Evolutionary conservation across 768 basidiomycete species (phyloP), one percentile per base, ranked within the genome.

Genomic region (Arthromyces matolae): DNA sequence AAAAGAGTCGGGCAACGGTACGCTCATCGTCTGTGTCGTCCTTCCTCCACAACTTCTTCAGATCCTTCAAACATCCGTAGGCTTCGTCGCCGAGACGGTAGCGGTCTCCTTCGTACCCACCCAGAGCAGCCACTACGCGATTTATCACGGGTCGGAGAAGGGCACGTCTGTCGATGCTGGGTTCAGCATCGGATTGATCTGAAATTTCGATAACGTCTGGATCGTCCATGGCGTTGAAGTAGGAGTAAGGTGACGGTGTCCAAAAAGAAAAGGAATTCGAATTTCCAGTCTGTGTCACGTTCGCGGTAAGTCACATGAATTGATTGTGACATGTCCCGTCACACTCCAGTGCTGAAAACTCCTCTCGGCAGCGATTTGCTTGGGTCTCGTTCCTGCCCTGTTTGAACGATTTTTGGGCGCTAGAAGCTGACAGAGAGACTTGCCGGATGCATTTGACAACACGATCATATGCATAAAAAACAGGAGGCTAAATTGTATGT

Each of bases 21-120:
- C 96, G 81, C 62, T 94, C 93, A 63, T 98, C 95, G 66, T 99
- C 96, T 0, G 85, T 86, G 60, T 98, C 96, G 65, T 99, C 96
- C 65, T 91, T 88, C 42, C 94, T 71, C 96, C 95, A 98, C 40
- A 95, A 78, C 57, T 84, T 89, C 71, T 98, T 98, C 51, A 99
- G 74, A 64, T 98, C 96, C 58, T 90, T 89, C 56, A 99, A 65
- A 66, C 93, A 95, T 2, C 87, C 87, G 50, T 72, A 71, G n/a
- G 77, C 82, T 52, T 89, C 82, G 70, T 93, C 90, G 34, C 90
- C 90, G 60, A 91, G 78, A 34, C 83, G 72, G 65, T 93, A 93
- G 4, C 60, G 65, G 18, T 73, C 77, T 14, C 64, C 75, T 65
- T 92, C 87, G 54, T 77, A 70, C 1, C 90, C 90, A 33, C 90